Base-by-base conservation (phyloP, 495 filamentous ascomycete genomes). In the Podospora pseudopauciseta region DNA sequence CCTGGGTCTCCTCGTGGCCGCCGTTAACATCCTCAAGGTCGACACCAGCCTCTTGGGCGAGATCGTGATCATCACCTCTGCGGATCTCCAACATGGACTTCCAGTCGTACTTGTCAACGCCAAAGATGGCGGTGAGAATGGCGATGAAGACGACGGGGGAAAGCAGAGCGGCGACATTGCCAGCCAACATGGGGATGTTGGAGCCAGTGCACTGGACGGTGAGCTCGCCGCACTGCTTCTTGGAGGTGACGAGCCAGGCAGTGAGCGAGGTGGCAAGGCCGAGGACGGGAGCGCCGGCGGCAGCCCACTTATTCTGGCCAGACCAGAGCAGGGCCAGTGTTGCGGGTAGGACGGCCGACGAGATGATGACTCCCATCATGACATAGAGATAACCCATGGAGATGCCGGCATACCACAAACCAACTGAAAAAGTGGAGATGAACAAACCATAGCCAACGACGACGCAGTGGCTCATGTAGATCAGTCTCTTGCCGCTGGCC, bases 331-430 rank as follows among this genome's bases (percentile, higher is more conserved):
- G 81, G 3, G 90, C 91, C 75, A 96, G 83, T 0, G 91, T 87
- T 0, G 93, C 93, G 0, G 93, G 93, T 63, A 97, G 84, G 26
- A 97, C 92, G 4, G 92, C 92, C 2, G 90, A 87, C 3, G 90
- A 92, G 69, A 97, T 94, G 70, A 97, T 93, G 54, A 94, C 91
- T 11, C 93, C 93, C 93, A 96, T 96, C 69, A 96, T 86, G 27
- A 96, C 82, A 76, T 96, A 94, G 19, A 96, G 76, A 58, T 85
- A 87, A 6, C 85, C 85, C 82, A 87, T 85, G 0, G 80, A 83
- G 32, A 86, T 80, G 7, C 83, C 85, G 0, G 81, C 83, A 65
- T 88, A 94, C 80, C 86, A 91, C 3, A 97, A 86, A 5, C 90
- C 92, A 11, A 91, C 93, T 7, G 89, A 88, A 76, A 97, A 97